Evolutionary conservation across 805 yeast genomes (phyloP), one percentile per base, ranked within the genome.

Genomic region (Limtongia smithiae): DNA sequence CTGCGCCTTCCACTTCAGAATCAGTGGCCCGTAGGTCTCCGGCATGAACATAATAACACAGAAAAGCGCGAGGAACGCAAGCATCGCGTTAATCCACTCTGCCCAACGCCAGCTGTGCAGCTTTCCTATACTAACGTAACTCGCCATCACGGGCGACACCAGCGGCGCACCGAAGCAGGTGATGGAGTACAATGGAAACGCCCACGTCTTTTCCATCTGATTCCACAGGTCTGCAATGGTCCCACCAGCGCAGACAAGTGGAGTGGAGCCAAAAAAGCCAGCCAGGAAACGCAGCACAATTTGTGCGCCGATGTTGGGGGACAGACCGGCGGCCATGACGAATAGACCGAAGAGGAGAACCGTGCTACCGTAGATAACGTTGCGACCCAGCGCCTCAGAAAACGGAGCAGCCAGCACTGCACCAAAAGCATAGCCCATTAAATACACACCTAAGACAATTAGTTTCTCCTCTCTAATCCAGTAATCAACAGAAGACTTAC

Each of bases 11-110:
- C 65, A 75, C 63, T 81, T 82, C 54, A 87, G 70, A 45, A 88
- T 80, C 12, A 82, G 85, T 5, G 95, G 95, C 2, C 91, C 88
- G 66, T 82, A 85, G 14, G 96, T 88, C 70, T 88, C 96, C n/a
- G 95, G 95, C 37, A 85, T 76, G 20, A 75, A 61, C 3, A 77
- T 34, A 7, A 62, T 41, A 28, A 55, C 48, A 8, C 48, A 21
- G 1, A 75, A 60, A 1, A 71, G 58, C 12, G 76, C 70, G 3
- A 77, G 65, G 1, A 73, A 68, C 15, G 76, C 74, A 62, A 82
- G 64, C 45, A 83, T 78, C 53, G 85, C 89, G 2, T 81, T 74
- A 47, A 85, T 70, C 67, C 85, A 86, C 53, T 74, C 75, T 7
- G 84, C 76, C 94, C 93, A 86, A 64, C 95, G 73, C 93, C 94